Conservation (phyloP, 1,139 yeast genomes). For the Pneumocystis oryctolagi region DNA sequence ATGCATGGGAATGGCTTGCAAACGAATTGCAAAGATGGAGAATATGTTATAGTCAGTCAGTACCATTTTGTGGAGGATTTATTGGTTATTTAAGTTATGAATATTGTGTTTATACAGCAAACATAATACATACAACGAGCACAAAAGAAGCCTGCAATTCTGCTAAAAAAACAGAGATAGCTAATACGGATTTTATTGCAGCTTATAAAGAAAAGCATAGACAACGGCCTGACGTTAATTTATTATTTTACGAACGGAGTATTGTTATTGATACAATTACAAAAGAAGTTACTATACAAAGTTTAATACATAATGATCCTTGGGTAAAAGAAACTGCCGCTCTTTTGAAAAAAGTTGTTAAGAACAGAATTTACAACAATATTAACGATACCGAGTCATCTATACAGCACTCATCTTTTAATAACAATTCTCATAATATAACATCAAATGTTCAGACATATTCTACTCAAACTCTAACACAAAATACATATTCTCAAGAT, state of each 20-base stretch:
- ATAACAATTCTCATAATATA: background rate
- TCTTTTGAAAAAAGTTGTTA: background rate
- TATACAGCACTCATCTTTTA: background rate
- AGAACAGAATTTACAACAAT: background rate
- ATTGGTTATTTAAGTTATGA: conserved; percentile 80
- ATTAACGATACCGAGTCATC: background rate
- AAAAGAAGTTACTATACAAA: conserved; percentile 39
- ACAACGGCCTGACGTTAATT: conserved; percentile 49
- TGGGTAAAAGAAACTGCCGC: conserved; percentile 9
- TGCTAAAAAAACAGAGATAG: conserved; percentile 16
- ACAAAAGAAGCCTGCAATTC: background rate
- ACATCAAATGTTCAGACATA: background rate
- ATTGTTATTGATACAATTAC: conserved; percentile 40
- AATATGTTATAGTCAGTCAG: conserved; percentile 12
- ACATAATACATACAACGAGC: background rate
- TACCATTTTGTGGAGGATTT: conserved; percentile 81
- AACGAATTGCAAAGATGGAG: background rate
- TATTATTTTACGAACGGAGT: conserved; percentile 56
- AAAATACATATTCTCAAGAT: conserved; percentile 1
- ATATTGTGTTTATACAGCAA: conserved; percentile 26
- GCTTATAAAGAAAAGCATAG: background rate
- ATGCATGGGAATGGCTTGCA: background rate
- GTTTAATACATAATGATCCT: conserved; percentile 27
- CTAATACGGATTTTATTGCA: background rate
- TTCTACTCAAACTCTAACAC: conserved; percentile 24